phyloP scores from a whole-genome alignment of 345 rosid species.

The Melaleuca alternifolia region DNA sequence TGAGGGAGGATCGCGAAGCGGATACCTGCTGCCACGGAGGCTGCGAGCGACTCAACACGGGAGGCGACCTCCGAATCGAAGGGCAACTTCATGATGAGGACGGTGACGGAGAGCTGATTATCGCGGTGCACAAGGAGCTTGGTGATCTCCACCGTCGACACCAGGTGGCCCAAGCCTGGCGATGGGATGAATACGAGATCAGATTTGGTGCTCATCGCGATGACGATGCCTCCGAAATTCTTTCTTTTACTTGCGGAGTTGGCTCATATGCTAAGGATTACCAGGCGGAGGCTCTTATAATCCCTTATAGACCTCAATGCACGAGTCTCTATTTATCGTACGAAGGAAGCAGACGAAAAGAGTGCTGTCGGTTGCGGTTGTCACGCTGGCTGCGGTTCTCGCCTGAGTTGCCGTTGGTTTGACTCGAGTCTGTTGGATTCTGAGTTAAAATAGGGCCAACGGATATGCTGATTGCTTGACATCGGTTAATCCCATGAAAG shows the following conservation, averaged over 20 bases:
- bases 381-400: neutral
- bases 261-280: neutral
- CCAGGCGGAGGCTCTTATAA: neutral
- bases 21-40: slow-evolving; percentile 13
- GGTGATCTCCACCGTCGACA: slow-evolving; percentile 25
- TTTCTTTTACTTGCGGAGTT: neutral
- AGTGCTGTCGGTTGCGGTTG: too few species aligned
- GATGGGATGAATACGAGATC: neutral
- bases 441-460: neutral
- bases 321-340: neutral
- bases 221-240: neutral
- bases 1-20: slow-evolving; percentile 20
- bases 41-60: neutral
- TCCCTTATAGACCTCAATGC: neutral
- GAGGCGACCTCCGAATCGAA: neutral
- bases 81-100: slow-evolving; percentile 19
- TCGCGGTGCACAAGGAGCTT: slow-evolving; percentile 28
- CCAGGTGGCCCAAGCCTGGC: slow-evolving; percentile 34
- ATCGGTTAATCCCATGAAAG: neutral
- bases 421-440: neutral
- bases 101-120: slow-evolving; percentile 28
- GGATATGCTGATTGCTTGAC: neutral
- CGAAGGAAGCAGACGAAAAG: too few species aligned
- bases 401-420: neutral
- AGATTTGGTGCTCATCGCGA: neutral